Percentiles rank a stretch among this genome's conserved stretches.
Conservation (phyloP, 1,284 basidiomycete genomes). For the Xerocomus minutiporus region DNA sequence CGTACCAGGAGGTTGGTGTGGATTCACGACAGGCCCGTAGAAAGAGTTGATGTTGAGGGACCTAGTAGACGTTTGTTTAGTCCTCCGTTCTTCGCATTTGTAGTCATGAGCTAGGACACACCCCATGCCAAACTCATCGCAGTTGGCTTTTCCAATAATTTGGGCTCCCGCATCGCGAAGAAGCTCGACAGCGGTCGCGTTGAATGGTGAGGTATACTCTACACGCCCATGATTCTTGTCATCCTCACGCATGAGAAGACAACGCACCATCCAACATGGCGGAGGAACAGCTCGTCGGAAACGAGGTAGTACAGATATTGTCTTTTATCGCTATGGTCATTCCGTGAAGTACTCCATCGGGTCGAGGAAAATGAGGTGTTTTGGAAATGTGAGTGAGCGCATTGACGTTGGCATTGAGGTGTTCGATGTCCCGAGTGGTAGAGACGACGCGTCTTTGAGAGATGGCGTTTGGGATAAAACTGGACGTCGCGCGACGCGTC, state of each 20-base stretch:
- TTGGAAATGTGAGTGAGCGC: constrained; percentile 20
- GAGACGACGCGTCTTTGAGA: constrained; percentile 10
- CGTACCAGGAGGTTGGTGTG: constrained; percentile 38
- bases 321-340: constrained; percentile 75
- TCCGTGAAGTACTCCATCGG: constrained; percentile 31
- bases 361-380: neutral
- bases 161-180: constrained; percentile 65
- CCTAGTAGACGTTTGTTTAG: constrained; percentile 35
- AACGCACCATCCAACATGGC: constrained; percentile 60
- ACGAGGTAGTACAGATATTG: constrained; percentile 69
- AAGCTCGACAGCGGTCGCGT: constrained; percentile 78
- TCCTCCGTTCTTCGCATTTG: neutral
- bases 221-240: neutral
- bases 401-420: constrained; percentile 15
- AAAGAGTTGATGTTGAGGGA: constrained; percentile 69
- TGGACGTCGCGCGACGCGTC: neutral
- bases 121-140: constrained; percentile 99
- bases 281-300: constrained; percentile 80
- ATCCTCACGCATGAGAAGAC: neutral
- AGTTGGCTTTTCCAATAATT: constrained; percentile 87
- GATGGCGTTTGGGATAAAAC: neutral
- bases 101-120: constrained; percentile 35
- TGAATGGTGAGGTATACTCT: constrained; percentile 80
- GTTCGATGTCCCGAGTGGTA: constrained; percentile 10
- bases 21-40: constrained; percentile 79